Evolutionary conservation across 1,139 yeast species (phyloP).

Genomic region (Zygoascus sp.): DNA sequence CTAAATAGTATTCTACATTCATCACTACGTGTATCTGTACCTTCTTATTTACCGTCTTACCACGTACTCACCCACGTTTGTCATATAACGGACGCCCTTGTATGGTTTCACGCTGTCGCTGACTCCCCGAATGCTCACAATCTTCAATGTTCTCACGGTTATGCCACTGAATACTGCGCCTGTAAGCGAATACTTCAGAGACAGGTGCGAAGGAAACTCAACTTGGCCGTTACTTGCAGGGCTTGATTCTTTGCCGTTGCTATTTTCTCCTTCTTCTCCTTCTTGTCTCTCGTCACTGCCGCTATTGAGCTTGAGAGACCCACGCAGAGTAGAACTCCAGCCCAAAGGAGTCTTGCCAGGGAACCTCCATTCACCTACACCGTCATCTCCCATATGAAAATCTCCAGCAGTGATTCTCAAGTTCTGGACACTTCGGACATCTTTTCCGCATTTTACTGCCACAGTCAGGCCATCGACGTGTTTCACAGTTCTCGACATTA

Average conservation of each 20-base stretch:
- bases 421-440: slow-evolving; percentile 42
- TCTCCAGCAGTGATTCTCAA: slow-evolving; percentile 70
- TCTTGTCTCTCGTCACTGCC: slow-evolving; percentile 25
- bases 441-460: slow-evolving; percentile 43
- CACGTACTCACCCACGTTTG: slow-evolving; percentile 59
- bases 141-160: slow-evolving; percentile 60
- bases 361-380: slow-evolving; percentile 69
- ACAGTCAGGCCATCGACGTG: slow-evolving; percentile 56
- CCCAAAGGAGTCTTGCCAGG: slow-evolving; percentile 60
- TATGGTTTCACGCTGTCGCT: slow-evolving; percentile 69
- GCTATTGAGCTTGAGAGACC: slow-evolving; percentile 38
- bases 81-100: slow-evolving; percentile 85
- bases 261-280: slow-evolving; percentile 9
- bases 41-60: slow-evolving; percentile 36
- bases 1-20: neutral
- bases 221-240: slow-evolving; percentile 9
- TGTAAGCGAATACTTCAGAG: slow-evolving; percentile 53
- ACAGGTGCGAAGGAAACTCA: slow-evolving; percentile 48
- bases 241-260: slow-evolving; percentile 9
- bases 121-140: slow-evolving; percentile 54
- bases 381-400: slow-evolving; percentile 49
- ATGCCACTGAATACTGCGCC: slow-evolving; percentile 78
- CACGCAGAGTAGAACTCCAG: slow-evolving; percentile 64
- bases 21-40: neutral
- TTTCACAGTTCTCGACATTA: slow-evolving; percentile 47